Evolutionary conservation across 2,329 filamentous ascomycete species (phyloP).

Genomic region (Hymenoscyphus repandus): DNA sequence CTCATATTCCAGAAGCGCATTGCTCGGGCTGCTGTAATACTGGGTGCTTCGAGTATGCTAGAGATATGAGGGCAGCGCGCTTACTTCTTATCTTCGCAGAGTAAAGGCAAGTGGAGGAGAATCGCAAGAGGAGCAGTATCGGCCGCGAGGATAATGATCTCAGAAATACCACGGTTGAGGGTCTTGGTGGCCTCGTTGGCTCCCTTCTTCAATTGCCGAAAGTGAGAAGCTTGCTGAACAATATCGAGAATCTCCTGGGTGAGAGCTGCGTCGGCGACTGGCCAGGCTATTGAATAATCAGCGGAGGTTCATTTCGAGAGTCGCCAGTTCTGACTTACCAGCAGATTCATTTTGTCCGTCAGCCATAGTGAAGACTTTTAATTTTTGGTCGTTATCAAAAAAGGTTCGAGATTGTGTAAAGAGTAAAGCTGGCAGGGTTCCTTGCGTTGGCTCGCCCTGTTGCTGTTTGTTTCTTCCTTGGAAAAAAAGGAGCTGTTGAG

Average conservation of each 20-base stretch:
- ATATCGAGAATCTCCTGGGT: constrained; percentile 79
- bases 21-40: constrained; percentile 27
- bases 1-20: not conserved
- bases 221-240: constrained; percentile 53
- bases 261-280: constrained; percentile 66
- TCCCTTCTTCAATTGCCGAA: constrained; percentile 80
- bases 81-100: constrained; percentile 67
- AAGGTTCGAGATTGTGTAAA: not conserved
- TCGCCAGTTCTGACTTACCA: constrained; percentile 16
- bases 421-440: constrained; percentile 43
- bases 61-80: not conserved
- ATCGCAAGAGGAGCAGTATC: constrained; percentile 87
- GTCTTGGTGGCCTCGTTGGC: constrained; percentile 86
- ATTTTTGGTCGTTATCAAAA: not conserved
- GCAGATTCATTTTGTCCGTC: constrained; percentile 32
- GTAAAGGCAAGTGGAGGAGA: constrained; percentile 80
- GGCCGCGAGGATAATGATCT: constrained; percentile 83
- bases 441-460: constrained; percentile 58
- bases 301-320: not conserved
- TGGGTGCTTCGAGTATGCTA: too few relatives aligned
- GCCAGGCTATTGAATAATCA: constrained; percentile 49
- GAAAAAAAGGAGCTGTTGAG: constrained; percentile 5
- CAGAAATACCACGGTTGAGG: constrained; percentile 82
- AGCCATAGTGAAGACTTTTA: constrained; percentile 25
- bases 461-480: constrained; percentile 25